Evolutionary conservation across 192 early-diverging fungal genomes (phyloP).

Genomic region (Coemansia sp.): DNA sequence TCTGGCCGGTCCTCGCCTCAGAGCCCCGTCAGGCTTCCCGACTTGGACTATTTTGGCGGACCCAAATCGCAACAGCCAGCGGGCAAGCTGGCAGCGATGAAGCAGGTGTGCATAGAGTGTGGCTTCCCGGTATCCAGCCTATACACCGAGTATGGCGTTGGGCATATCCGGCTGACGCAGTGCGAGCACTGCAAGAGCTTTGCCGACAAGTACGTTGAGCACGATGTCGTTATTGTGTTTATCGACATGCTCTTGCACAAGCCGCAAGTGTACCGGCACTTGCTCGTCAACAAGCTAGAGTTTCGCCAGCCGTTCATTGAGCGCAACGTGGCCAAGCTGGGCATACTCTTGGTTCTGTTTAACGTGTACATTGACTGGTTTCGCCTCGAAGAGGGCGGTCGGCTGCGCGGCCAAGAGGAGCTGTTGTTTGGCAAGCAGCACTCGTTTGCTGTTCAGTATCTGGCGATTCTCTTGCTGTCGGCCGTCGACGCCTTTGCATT

Average conservation of each 20-base stretch:
- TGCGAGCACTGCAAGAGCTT: constrained; percentile 75
- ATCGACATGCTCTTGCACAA: constrained; percentile 92
- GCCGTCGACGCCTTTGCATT: constrained; percentile 56
- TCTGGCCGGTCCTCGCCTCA: constrained; percentile 18
- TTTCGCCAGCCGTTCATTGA: constrained; percentile 54
- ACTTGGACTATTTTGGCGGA: not conserved
- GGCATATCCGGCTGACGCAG: constrained; percentile 79
- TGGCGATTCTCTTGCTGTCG: constrained; percentile 67
- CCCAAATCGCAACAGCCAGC: not conserved
- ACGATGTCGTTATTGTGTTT: constrained; percentile 82
- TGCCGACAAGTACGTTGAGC: constrained; percentile 92
- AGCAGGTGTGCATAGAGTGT: constrained; percentile 73
- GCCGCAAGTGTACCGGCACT: constrained; percentile 80
- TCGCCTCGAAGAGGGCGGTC: constrained; percentile 70
- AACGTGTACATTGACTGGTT: constrained; percentile 95
- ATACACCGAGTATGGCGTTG: constrained; percentile 79
- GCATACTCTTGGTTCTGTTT: constrained; percentile 78
- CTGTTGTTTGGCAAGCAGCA: constrained; percentile 62
- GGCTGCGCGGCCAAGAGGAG: constrained; percentile 49
- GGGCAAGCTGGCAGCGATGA: not conserved
- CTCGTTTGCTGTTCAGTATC: constrained; percentile 66
- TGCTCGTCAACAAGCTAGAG: constrained; percentile 77
- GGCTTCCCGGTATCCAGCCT: constrained; percentile 64
- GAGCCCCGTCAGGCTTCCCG: not conserved
- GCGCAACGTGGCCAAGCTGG: constrained; percentile 70